Base-by-base conservation (phyloP, 257 asterid species). In the Gardenia jasminoides region DNA sequence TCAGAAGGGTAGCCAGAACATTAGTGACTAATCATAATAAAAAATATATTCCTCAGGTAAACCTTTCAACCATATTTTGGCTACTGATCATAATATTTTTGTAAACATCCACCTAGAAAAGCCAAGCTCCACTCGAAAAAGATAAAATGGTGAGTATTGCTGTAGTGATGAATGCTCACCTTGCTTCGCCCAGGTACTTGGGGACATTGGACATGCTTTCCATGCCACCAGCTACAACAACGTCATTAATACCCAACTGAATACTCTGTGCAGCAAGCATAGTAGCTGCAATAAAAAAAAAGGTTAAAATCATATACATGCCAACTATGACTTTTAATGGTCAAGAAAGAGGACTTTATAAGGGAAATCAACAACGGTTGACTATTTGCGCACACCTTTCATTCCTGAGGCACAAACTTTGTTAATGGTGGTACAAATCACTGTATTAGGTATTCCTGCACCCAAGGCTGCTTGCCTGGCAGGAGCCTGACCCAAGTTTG, bases 221-320 rank as follows among this genome's bases (percentile, higher is more conserved):
- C 98, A 93, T 96, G 76, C 99, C 99, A 85, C 99, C 99, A 80
- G 99, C 96, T 71, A 96, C 96, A n/a, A 96, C 99, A 78, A 96
- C 91, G 78, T 96, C 97, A 70, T 91, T 96, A 85, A 88, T 85
- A 75, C 99, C 99, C 91, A 96, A 88, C 88, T 92, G 97, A 77
- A 96, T 96, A 81, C 88, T 92, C 83, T 96, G 99, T 72, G 97
- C 89, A 19, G 99, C 99, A 70, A 93, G 92, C 94, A 93, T 92
- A 39, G 97, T 89, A 66, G 99, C 99, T 96, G 96, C 78, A 80
- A 78, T 79, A 70, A 52, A 78, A 81, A 74, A 75, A 78, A 75
- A 68, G 64, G 10, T 64, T 66, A 84, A 28, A 81, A 67, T 47
- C 61, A 61, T 56, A 31, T 70, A 70, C 26, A 61, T 69, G 44